These are phyloP conservation scores for Mycosphaerella sp. DNA, from an alignment of 2,329 filamentous ascomycete genomes.

Conservation along the genomic window DNA sequence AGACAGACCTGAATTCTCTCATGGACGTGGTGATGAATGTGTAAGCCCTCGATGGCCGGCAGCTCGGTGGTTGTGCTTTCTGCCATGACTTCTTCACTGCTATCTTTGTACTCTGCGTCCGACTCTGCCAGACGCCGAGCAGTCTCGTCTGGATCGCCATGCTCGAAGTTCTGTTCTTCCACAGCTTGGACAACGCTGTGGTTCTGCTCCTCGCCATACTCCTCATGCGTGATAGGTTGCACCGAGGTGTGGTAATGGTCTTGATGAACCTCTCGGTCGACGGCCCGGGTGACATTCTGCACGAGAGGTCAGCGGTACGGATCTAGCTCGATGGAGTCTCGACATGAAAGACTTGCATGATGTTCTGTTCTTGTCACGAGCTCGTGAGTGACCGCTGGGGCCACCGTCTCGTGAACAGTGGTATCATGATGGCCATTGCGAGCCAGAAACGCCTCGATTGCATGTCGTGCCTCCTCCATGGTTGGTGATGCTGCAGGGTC, in stretches of 20 bases:
- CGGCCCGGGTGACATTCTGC: slow-evolving; percentile 15
- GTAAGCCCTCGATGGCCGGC: slow-evolving; percentile 52
- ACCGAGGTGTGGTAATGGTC: slow-evolving; percentile 66
- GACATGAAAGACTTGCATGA: slow-evolving; percentile 35
- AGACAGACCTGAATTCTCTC: slow-evolving; percentile 48
- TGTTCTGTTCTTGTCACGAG: slow-evolving; percentile 42
- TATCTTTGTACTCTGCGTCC: slow-evolving; percentile 48
- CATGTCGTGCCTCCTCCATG: slow-evolving; percentile 62
- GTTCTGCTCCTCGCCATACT: slow-evolving; percentile 56
- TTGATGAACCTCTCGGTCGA: slow-evolving; percentile 63
- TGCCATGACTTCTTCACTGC: slow-evolving; percentile 42
- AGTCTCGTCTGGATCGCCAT: slow-evolving; percentile 50
- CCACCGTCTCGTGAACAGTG: slow-evolving; percentile 60
- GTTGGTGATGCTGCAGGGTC: slow-evolving; percentile 36
- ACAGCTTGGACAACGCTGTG: slow-evolving; percentile 52
- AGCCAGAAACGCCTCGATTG: slow-evolving; percentile 54
- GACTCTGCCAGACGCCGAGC: slow-evolving; percentile 48
- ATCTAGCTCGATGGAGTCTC: background rate
- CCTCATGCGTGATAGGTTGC: slow-evolving; percentile 56
- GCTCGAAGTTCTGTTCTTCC: slow-evolving; percentile 55
- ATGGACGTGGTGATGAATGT: slow-evolving; percentile 59
- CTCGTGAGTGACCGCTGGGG: slow-evolving; percentile 50
- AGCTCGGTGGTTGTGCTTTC: slow-evolving; percentile 45
- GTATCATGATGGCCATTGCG: slow-evolving; percentile 61
- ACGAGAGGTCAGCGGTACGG: background rate